Evolutionary conservation across 169 alveolate species (phyloP).

Genomic region (Cryptosporidium baileyi): DNA sequence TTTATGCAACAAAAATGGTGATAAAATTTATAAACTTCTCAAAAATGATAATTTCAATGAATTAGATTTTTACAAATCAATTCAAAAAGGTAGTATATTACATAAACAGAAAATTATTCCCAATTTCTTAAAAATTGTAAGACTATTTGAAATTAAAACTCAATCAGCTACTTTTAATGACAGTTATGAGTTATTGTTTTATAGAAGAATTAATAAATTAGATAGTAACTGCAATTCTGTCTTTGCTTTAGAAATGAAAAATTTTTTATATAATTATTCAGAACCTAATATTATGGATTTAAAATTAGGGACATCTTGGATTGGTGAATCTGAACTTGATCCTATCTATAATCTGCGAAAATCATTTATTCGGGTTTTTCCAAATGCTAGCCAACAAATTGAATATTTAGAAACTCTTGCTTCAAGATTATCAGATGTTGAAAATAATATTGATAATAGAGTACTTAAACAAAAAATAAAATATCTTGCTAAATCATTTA

Average conservation of each 20-base stretch:
- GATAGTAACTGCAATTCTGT: neutral
- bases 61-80: slow-evolving; percentile 3
- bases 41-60: slow-evolving; percentile 13
- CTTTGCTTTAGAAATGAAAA: slow-evolving; percentile 17
- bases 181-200: neutral
- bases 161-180: neutral
- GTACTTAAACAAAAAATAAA: neutral
- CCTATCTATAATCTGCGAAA: neutral
- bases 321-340: slow-evolving; percentile 25
- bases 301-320: slow-evolving; percentile 40
- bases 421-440: neutral
- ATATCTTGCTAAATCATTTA: neutral
- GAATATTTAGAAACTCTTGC: slow-evolving; percentile 1
- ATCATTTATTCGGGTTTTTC: neutral
- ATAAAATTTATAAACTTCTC: slow-evolving; percentile 7
- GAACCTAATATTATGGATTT: neutral
- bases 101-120: slow-evolving; percentile 11
- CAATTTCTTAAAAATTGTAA: neutral
- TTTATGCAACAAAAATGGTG: neutral
- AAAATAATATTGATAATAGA: neutral
- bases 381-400: neutral
- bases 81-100: neutral
- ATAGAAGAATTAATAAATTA: too few species aligned
- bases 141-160: neutral
- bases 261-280: slow-evolving; percentile 5